Evolutionary conservation across 1,284 basidiomycete species (phyloP), one percentile per base, ranked within the genome.

Genomic region (Sporisorium scitamineum): DNA sequence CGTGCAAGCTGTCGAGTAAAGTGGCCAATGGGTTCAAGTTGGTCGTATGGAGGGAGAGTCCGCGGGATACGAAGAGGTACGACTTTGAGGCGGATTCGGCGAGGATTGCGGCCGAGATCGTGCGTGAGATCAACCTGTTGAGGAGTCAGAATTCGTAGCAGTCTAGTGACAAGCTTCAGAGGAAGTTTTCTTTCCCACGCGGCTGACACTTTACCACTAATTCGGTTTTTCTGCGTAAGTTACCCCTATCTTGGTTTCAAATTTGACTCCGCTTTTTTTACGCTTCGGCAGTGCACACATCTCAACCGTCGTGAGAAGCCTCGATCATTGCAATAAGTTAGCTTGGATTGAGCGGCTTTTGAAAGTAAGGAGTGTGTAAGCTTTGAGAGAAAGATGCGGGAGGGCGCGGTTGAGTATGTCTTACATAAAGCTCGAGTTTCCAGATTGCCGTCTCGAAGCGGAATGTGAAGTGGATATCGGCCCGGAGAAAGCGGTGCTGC

Each of bases 21-120:
- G 90, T 90, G 5, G 91, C 91, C 22, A 89, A 91, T 3, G 90
- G 90, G 26, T 96, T 99, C 89, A 97, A 97, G 87, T 87, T 94
- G 26, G 88, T 92, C 44, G 91, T 94, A 5, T 89, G 89, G 81
- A 87, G 91, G 45, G 91, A 92, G 52, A 89, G 90, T 34, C 92
- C 90, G 71, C 65, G 82, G 22, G 87, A 88, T 67, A 84, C 84
- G 32, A 99, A 99, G 88, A 89, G 95, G 34, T 99, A 98, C 84
- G 96, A 99, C 82, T 97, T 98, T 84, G 97, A 99, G 86, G 95
- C 95, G 0, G 95, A 97, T 85, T 94, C 89, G 79, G 88, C 92
- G 0, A 91, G 91, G 81, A 86, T 91, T 64, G 94, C 95, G 27
- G 90, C 93, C 92, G 81, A 81, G 91, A 79, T 80, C 56, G 79